Evolutionary conservation across 257 asterid species (phyloP).

Genomic region (Solanum clarkiae): DNA sequence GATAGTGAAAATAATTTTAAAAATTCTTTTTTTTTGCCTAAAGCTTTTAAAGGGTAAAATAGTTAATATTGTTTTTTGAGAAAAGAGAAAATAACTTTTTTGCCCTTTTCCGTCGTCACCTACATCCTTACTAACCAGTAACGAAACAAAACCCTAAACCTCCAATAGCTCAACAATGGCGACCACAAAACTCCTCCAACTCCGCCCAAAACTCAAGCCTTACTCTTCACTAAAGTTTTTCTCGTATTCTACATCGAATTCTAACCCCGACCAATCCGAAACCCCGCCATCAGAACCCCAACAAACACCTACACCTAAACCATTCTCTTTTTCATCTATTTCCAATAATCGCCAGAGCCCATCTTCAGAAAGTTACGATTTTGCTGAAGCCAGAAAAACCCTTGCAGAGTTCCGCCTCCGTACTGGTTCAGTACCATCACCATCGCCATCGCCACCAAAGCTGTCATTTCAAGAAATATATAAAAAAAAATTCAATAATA

Average conservation of each 20-base stretch:
- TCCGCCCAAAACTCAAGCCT: background rate
- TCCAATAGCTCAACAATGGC: background rate
- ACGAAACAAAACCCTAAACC: background rate
- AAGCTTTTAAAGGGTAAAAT: too few species aligned
- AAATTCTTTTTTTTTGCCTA: too few species aligned
- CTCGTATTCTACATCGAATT: background rate
- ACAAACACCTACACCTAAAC: background rate
- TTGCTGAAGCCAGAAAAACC: background rate
- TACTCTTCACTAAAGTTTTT: background rate
- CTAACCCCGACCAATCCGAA: background rate
- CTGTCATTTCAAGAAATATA: constrained; percentile 29
- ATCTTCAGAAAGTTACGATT: background rate
- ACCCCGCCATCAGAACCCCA: background rate
- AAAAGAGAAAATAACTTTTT: too few species aligned
- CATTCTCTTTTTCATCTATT: background rate
- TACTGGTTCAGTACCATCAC: background rate
- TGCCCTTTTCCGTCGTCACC: too few species aligned
- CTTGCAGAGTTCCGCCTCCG: constrained; percentile 11
- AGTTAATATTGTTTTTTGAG: too few species aligned
- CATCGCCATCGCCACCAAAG: background rate
- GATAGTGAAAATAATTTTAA: too few species aligned
- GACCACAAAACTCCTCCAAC: background rate
- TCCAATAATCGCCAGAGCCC: background rate
- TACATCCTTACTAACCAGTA: too few species aligned
- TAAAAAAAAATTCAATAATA: background rate